A percentile compares a stretch with the other conserved stretches of the same genome.
These are phyloP conservation scores for Pleurotus salmoneostramineus DNA, from an alignment of 768 basidiomycete species.

Conservation along the genomic window DNA sequence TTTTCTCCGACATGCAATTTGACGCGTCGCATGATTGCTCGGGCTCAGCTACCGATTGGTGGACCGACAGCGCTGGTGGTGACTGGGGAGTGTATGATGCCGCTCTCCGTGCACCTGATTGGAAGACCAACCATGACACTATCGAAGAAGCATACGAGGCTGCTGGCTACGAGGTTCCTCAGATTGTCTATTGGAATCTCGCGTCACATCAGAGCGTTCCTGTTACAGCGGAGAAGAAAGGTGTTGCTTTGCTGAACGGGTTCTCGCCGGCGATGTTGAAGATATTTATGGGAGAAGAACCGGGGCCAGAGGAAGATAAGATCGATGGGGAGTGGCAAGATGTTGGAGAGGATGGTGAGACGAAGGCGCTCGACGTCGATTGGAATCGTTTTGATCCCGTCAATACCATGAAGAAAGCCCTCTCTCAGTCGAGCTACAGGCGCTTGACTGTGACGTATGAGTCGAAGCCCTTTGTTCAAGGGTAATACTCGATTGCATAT, in stretches of 20 bases:
- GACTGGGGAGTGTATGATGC: not conserved
- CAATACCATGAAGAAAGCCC: constrained; percentile 42
- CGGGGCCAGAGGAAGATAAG: not conserved
- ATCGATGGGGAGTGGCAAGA: constrained; percentile 32
- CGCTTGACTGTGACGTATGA: too few relatives aligned
- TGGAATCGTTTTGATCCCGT: constrained; percentile 32
- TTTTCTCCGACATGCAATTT: constrained; percentile 82
- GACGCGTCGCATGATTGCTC: constrained; percentile 26
- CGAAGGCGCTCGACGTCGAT: constrained; percentile 20
- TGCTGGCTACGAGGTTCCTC: constrained; percentile 69
- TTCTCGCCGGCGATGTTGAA: constrained; percentile 70
- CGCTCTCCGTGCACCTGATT: constrained; percentile 18
- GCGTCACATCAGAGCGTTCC: constrained; percentile 33
- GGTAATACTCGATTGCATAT: too few relatives aligned
- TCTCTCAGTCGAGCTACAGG: constrained; percentile 11
- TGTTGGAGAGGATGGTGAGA: constrained; percentile 25
- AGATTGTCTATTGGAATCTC: constrained; percentile 75
- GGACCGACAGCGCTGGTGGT: not conserved
- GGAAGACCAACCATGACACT: constrained; percentile 62
- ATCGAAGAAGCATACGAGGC: constrained; percentile 50
- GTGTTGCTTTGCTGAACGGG: constrained; percentile 68
- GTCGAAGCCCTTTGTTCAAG: too few relatives aligned
- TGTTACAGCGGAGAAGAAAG: constrained; percentile 47
- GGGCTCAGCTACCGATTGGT: not conserved
- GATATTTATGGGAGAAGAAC: constrained; percentile 55